Evolutionary conservation across 306 rosid species (phyloP), one percentile per base, ranked within the genome.

Genomic region (Lathyrus oleraceus): DNA sequence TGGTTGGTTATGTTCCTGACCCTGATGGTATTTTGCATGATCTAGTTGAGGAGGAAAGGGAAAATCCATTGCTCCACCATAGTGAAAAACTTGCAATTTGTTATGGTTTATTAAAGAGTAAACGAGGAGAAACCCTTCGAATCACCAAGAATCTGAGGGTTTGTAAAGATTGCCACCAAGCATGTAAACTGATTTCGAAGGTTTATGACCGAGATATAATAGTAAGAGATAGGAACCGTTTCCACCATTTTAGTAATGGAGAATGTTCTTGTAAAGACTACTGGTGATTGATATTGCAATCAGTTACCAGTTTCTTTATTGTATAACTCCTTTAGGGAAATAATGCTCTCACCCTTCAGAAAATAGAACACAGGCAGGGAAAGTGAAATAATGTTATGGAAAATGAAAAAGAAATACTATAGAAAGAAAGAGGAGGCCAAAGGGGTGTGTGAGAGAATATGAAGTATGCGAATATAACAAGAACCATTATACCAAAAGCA

Each of bases 1-100:
- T 19, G 27, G 57, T 51, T 51, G 57, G 57, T 51, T 51, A 51
- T 51, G 57, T 51, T 51, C 57, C 57, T 51, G 57, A 51, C 27
- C 10, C 13, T 51, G 57, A 9, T 17, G 57, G 14, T 51, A 28
- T 51, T 51, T 9, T 17, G 14, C 57, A 51, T 51, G 57, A 19
- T 51, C 27, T 51, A 8, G 27, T 9, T 19, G 57, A 51, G 57
- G 57, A 51, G 57, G 57, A 51, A 51, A 19, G 27, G 14, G 57
- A 51, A 19, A 51, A 51, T 19, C 57, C 57, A 19, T 19, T 51
- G 8, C 19, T 51, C 57, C 19, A 51, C 27, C 57, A 51, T 19
- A 19, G 28, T 51, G 57, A 51, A 51, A 51, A 51, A 19, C 57
- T 51, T 51, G 57, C 57, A 19, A 51, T 19, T 19, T 23, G 27